Percentiles rank a stretch among this genome's conserved stretches.
Conservation (phyloP, 2,329 filamentous ascomycete genomes). For the Venturia nashicola region DNA sequence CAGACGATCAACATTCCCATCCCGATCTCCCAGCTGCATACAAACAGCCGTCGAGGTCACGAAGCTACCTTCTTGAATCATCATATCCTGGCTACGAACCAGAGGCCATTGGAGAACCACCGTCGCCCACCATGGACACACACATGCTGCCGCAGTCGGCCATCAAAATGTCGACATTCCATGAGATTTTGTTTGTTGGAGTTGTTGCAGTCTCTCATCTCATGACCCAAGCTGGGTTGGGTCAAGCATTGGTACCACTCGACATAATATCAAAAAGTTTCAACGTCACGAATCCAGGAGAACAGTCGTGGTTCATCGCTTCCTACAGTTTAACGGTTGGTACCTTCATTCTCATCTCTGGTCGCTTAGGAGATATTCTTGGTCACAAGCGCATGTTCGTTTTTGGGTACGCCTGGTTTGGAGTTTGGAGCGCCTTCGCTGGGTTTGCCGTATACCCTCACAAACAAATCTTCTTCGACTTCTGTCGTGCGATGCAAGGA, state of each 20-base stretch:
- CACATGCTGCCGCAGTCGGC: constrained; percentile 6
- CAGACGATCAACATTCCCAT: constrained; percentile 7
- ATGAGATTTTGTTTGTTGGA: constrained; percentile 18
- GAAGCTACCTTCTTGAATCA: constrained; percentile 10
- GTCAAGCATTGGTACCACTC: constrained; percentile 26
- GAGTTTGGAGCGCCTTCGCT: constrained; percentile 27
- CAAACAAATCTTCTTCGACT: constrained; percentile 16
- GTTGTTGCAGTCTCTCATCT: constrained; percentile 19
- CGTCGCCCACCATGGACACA: constrained; percentile 5
- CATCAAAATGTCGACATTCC: constrained; percentile 14
- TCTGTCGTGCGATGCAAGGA: constrained; percentile 13
- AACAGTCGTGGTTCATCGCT: constrained; percentile 32
- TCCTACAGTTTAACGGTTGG: constrained; percentile 31
- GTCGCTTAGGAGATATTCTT: constrained; percentile 31
- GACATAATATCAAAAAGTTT: constrained; percentile 35
- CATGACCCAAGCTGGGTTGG: constrained; percentile 19
- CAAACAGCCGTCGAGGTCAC: constrained; percentile 8
- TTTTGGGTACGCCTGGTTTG: constrained; percentile 28
- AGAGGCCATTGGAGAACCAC: constrained; percentile 9
- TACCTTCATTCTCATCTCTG: constrained; percentile 33
- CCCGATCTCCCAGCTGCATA: constrained; percentile 10
- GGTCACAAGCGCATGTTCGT: constrained; percentile 30
- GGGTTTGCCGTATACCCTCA: constrained; percentile 25
- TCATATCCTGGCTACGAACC: constrained; percentile 9
- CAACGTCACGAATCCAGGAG: constrained; percentile 26